Conservation (phyloP, 306 rosid species). For the Echinosophora koreensis region DNA sequence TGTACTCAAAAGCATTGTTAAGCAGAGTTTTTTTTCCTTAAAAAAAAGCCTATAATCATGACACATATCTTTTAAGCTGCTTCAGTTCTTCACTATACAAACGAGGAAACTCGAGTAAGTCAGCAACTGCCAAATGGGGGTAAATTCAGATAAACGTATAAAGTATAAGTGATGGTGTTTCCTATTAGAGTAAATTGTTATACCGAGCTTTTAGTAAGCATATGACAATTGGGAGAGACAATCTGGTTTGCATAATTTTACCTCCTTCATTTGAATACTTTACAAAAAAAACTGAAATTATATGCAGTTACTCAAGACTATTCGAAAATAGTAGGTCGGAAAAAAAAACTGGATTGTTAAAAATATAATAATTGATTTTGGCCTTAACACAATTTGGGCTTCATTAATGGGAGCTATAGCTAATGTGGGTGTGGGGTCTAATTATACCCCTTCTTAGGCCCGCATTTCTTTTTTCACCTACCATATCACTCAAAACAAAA, state of each 20-base stretch:
- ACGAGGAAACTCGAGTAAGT: slow-evolving; percentile 33
- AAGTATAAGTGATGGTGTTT: slow-evolving; percentile 1
- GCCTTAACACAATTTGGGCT: neutral
- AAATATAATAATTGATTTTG: neutral
- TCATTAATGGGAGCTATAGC: neutral
- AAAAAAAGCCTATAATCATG: slow-evolving; percentile 9
- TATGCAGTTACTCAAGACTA: neutral
- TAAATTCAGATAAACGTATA: slow-evolving; percentile 14
- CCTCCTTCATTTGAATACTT: slow-evolving; percentile 16
- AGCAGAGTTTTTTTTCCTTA: neutral
- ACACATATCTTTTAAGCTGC: slow-evolving; percentile 35
- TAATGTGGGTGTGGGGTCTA: too few relatives aligned
- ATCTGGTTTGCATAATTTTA: neutral
- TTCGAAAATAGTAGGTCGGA: neutral
- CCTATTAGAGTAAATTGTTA: neutral
- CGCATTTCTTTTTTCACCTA: too few relatives aligned
- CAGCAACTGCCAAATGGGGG: slow-evolving; percentile 37
- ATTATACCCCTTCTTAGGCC: too few relatives aligned
- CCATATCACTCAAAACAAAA: neutral
- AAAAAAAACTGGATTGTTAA: neutral
- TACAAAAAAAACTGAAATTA: neutral
- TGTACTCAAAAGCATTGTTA: slow-evolving; percentile 37
- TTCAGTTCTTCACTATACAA: slow-evolving; percentile 38
- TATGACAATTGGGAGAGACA: neutral
- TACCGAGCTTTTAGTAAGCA: neutral